Evolutionary conservation across 768 basidiomycete genomes (phyloP), one percentile per base, ranked within the genome.

Genomic region (Scleroderma bovista): DNA sequence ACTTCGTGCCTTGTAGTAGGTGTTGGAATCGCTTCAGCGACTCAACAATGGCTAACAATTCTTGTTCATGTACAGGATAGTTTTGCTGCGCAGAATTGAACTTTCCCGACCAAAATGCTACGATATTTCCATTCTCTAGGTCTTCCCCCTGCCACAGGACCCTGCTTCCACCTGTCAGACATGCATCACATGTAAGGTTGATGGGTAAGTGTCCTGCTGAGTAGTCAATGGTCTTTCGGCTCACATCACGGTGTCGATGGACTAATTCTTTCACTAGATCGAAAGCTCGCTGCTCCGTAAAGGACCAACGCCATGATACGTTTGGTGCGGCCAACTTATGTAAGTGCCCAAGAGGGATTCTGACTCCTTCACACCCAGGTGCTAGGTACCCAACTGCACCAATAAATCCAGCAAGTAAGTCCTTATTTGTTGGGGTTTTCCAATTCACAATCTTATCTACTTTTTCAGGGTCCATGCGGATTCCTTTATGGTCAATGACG

Each of bases 401-500:
- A 0, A 69, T 46, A 44, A 76, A 76, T 0, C 68, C 66, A 0
- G 58, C 49, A 0, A 75, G 48, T 17, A 69, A 53, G 19, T 67
- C 69, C 0, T 62, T 59, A 22, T 63, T 70, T 0, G 67, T 69
- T 0, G 71, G 71, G 0, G 54, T 56, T 36, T 69, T 69, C 69
- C 69, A 72, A 16, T 67, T 70, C 1, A 62, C 8, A 0, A 76
- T 59, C 0, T 55, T 54, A 38, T 75, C 70, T 0, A 78, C 72
- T 46, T 76, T 77, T 32, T 71, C 54, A 0, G 71, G 69, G 44
- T 76, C 74, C 66, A 75, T 73, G 1, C 47, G 46, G 23, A 76
- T 72, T 0, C 76, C 75, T 0, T 65, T 22, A 24, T 67, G 62
- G 32, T 68, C 62, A 2, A 77, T 57, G 6, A 73, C 51, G 19